These are phyloP conservation scores for Tolypocladium album DNA, from an alignment of 2,329 filamentous ascomycete species.

Conservation along the genomic window DNA sequence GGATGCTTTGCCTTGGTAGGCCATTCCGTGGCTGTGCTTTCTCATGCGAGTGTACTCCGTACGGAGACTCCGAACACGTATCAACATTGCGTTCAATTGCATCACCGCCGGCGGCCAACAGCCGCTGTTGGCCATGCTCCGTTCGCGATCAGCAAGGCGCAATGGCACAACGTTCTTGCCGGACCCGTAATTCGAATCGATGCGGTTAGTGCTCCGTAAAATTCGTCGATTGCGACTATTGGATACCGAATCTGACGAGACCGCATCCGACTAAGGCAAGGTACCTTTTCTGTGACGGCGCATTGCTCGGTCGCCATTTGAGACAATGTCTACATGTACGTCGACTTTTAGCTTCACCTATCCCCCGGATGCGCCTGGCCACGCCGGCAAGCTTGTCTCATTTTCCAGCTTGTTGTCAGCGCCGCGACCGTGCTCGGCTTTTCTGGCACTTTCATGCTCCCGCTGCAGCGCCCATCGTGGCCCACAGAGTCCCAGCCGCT, in stretches of 20 bases:
- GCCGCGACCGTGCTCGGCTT: not conserved
- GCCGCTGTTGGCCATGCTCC: not conserved
- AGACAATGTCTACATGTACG: not conserved
- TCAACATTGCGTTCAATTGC: not conserved
- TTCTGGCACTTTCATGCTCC: not conserved
- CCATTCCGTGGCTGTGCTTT: too few relatives aligned
- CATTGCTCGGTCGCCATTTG: not conserved
- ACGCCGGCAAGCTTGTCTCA: not conserved
- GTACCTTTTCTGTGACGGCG: too few relatives aligned
- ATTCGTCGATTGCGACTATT: not conserved
- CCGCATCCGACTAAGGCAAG: not conserved
- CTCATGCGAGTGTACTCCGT: too few relatives aligned
- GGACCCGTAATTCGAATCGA: not conserved
- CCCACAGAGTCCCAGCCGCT: not conserved
- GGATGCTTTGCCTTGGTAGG: too few relatives aligned
- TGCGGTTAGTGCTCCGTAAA: not conserved
- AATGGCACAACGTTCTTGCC: not conserved
- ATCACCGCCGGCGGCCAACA: not conserved
- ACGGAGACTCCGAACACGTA: too few relatives aligned
- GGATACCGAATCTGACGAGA: not conserved
- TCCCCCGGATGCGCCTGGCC: not conserved
- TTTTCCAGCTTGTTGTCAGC: not conserved
- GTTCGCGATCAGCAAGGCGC: not conserved
- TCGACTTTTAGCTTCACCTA: not conserved
- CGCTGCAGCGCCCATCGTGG: not conserved